Conservation (phyloP, 2,329 filamentous ascomycete genomes). For the Penicillium sp. region DNA sequence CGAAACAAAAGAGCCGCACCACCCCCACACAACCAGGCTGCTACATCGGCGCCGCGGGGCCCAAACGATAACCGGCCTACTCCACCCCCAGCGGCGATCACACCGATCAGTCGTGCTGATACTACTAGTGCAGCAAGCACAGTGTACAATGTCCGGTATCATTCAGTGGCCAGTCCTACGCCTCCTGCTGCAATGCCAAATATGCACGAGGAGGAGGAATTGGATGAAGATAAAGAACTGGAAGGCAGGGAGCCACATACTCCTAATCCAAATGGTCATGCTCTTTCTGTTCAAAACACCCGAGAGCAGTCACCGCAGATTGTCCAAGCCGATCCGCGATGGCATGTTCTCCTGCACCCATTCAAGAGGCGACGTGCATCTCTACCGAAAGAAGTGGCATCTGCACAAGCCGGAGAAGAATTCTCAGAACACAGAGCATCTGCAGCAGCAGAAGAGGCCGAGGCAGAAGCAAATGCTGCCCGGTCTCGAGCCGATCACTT, state of each 20-base stretch:
- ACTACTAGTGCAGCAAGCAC: constrained; percentile 64
- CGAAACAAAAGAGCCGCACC: constrained; percentile 20
- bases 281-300: constrained; percentile 23
- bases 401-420: constrained; percentile 53
- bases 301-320: constrained; percentile 36
- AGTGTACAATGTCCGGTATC: constrained; percentile 63
- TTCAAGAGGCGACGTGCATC: constrained; percentile 60
- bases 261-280: constrained; percentile 11
- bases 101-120: constrained; percentile 60
- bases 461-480: constrained; percentile 37
- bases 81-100: constrained; percentile 51
- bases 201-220: constrained; percentile 35
- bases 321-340: constrained; percentile 39
- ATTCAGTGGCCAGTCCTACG: constrained; percentile 53
- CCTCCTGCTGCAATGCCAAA: constrained; percentile 41
- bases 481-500: constrained; percentile 48
- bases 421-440: constrained; percentile 19
- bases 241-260: constrained; percentile 16
- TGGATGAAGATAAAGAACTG: constrained; percentile 30
- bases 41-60: constrained; percentile 14
- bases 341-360: constrained; percentile 56
- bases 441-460: constrained; percentile 35
- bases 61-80: constrained; percentile 33
- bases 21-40: constrained; percentile 12
- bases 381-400: constrained; percentile 60